Percentiles rank a stretch among this genome's conserved stretches.
These are phyloP conservation scores for Prunus kanzakura DNA, from an alignment of 306 rosid genomes.

Conservation along the genomic window DNA sequence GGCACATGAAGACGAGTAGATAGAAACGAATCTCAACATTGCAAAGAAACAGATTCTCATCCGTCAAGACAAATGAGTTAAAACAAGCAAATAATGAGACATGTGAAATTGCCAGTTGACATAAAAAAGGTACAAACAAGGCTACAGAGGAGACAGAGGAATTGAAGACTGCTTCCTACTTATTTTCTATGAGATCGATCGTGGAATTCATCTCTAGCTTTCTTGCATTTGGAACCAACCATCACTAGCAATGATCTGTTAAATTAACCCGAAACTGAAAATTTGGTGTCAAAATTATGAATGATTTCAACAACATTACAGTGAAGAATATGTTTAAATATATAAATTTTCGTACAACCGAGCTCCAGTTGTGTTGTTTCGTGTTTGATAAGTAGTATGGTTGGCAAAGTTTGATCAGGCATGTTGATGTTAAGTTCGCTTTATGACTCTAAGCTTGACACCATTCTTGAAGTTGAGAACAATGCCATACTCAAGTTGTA, in stretches of 20 bases:
- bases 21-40: not conserved
- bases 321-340: not conserved
- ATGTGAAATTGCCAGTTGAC: no score
- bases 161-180: no score
- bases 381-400: no score
- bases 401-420: not conserved
- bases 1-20: not conserved
- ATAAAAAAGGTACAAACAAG: no score
- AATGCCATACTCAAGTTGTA: constrained; percentile 77
- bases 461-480: constrained; percentile 90
- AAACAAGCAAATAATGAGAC: no score
- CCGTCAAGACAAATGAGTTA: not conserved
- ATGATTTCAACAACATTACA: not conserved
- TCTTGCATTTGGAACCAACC: no score
- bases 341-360: not conserved
- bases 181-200: no score
- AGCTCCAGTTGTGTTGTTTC: not conserved
- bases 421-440: constrained; percentile 25
- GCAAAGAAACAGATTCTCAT: not conserved
- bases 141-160: no score
- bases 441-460: constrained; percentile 63
- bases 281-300: not conserved
- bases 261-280: no score
- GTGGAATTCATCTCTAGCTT: no score
- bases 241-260: no score